phyloP scores from a whole-genome alignment of 495 filamentous ascomycete species.

The Alectoria sarmentosa region DNA sequence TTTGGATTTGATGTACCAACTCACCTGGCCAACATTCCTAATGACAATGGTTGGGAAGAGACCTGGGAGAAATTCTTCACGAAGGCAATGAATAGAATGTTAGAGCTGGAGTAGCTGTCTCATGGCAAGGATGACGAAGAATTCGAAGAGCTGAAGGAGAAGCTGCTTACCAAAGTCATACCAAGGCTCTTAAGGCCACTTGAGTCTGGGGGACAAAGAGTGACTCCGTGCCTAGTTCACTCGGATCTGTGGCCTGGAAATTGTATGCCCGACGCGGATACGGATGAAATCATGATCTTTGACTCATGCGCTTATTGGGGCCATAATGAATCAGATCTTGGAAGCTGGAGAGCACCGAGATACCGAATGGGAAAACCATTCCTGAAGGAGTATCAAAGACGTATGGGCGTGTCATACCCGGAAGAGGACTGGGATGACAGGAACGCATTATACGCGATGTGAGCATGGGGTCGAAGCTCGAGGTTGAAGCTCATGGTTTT shows the following conservation, averaged over 20 bases:
- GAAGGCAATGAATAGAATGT: too few relatives aligned
- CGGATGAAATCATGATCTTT: neutral
- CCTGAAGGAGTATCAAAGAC: neutral
- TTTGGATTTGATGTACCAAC: too few relatives aligned
- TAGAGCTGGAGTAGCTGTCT: too few relatives aligned
- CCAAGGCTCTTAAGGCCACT: constrained; percentile 16
- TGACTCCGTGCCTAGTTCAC: constrained; percentile 15
- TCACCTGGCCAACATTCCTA: too few relatives aligned
- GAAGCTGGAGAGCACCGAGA: too few relatives aligned
- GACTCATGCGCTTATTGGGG: neutral
- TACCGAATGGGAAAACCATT: neutral
- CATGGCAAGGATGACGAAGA: neutral
- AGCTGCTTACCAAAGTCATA: constrained; percentile 12
- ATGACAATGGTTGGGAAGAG: too few relatives aligned
- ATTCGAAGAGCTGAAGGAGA: neutral
- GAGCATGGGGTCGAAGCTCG: too few relatives aligned
- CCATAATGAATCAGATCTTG: neutral
- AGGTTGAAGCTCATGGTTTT: too few relatives aligned
- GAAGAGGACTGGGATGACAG: neutral
- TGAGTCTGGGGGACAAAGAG: constrained; percentile 11
- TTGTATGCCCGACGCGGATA: too few relatives aligned
- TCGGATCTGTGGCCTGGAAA: constrained; percentile 14
- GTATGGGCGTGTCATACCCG: neutral
- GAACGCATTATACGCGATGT: neutral
- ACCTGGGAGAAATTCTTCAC: too few relatives aligned